Conservation (phyloP, 139 green algal genomes). For the Picochlorum costavermella region DNA sequence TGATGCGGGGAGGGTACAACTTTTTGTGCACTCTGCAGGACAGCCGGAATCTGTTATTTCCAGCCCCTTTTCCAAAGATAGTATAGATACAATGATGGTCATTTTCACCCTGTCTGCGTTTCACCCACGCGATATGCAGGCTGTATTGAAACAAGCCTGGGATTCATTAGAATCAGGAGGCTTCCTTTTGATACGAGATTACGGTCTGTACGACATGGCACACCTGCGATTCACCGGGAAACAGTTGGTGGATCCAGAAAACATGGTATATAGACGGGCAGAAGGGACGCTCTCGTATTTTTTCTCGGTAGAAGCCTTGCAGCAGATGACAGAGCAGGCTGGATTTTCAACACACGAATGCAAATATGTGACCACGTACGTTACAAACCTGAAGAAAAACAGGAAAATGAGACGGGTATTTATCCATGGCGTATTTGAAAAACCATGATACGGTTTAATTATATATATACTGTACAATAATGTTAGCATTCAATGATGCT, state of each 20-base stretch:
- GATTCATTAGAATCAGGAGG: conserved; percentile 46
- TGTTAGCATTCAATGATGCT: background rate
- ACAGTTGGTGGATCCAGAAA: conserved; percentile 9
- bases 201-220: conserved; percentile 72
- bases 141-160: conserved; percentile 22
- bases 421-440: conserved; percentile 66
- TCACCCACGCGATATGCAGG: conserved; percentile 25
- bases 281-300: conserved; percentile 74
- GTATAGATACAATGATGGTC: conserved; percentile 50
- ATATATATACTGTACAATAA: background rate
- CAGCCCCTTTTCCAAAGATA: conserved; percentile 20
- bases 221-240: conserved; percentile 28
- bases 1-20: background rate
- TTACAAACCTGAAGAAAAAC: conserved; percentile 55
- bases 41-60: background rate
- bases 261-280: conserved; percentile 1
- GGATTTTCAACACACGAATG: conserved; percentile 51
- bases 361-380: conserved; percentile 48
- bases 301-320: conserved; percentile 52
- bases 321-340: conserved; percentile 13
- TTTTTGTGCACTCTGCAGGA: background rate
- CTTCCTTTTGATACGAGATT: conserved; percentile 59
- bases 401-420: conserved; percentile 56
- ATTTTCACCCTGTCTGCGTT: conserved; percentile 75
- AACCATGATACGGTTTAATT: background rate